Conservation (phyloP, 306 rosid species). For the Cyclanthera cordifolia region DNA sequence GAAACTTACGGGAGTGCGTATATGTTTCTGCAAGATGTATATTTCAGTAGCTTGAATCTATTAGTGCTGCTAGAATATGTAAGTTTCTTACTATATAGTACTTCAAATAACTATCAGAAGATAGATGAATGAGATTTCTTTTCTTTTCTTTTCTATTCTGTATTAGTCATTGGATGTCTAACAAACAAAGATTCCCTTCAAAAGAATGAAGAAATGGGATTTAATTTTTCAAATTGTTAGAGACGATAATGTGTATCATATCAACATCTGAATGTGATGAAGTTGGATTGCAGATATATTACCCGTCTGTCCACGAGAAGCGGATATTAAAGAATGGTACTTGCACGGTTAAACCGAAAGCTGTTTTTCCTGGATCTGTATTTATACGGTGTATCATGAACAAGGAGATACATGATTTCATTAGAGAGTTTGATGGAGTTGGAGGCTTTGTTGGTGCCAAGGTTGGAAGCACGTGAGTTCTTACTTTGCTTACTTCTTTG, state of each 20-base stretch:
- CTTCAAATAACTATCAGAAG: not conserved
- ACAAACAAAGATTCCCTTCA: not conserved
- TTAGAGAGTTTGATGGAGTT: conserved; percentile 59
- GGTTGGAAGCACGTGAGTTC: conserved; percentile 83
- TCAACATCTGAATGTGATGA: not conserved
- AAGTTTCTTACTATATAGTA: not conserved
- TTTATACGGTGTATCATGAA: conserved; percentile 65
- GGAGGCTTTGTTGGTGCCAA: conserved; percentile 74
- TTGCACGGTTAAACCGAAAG: conserved; percentile 42
- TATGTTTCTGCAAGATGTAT: not conserved
- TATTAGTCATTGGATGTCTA: not conserved
- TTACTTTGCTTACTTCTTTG: not conserved
- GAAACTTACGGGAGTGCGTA: not conserved
- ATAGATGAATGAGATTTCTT: not conserved
- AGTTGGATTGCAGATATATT: conserved; percentile 53
- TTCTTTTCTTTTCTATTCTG: not conserved
- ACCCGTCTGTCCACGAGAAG: conserved; percentile 55
- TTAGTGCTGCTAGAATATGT: not conserved
- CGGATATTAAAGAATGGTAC: conserved; percentile 61
- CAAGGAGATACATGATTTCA: conserved; percentile 72
- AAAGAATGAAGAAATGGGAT: not conserved
- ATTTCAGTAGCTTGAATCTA: not conserved
- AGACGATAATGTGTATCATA: not conserved
- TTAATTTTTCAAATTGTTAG: not conserved
- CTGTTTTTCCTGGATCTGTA: conserved; percentile 63